A percentile compares a stretch with the other conserved stretches of the same genome.
phyloP scores from a whole-genome alignment of 345 rosid genomes.

The Eucalyptus sideroxylon region DNA sequence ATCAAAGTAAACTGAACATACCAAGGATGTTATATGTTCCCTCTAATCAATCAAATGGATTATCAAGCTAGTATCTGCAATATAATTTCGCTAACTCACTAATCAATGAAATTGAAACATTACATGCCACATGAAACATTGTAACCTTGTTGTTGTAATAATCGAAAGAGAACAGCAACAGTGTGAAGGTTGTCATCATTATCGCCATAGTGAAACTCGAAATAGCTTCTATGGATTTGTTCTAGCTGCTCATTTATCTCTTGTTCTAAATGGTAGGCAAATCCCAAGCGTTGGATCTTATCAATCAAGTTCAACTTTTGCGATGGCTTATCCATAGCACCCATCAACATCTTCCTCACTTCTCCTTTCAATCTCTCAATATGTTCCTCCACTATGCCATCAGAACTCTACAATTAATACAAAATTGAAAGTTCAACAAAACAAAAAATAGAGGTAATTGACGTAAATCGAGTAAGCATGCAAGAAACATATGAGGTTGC shows the following conservation, averaged over 20 bases:
- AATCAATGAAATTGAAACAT: not conserved
- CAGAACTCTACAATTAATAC: not conserved
- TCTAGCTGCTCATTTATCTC: constrained; percentile 1
- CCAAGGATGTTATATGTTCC: not conserved
- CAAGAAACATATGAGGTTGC: not conserved
- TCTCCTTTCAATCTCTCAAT: not conserved
- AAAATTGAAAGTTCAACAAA: not conserved
- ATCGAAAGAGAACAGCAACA: constrained; percentile 2
- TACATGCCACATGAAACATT: not conserved
- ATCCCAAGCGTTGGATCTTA: constrained; percentile 9
- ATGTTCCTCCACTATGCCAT: not conserved
- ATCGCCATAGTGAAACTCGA: not conserved
- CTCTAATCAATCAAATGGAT: too few relatives aligned
- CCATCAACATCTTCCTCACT: constrained; percentile 4
- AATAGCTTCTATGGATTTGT: not conserved
- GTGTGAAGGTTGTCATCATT: not conserved
- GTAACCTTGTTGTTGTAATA: constrained; percentile 12
- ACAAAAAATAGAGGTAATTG: too few relatives aligned
- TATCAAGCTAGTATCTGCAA: not conserved
- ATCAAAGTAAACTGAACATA: not conserved
- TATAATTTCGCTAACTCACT: not conserved
- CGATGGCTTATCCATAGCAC: not conserved
- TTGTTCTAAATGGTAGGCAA: constrained; percentile 3
- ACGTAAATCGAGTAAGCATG: not conserved
- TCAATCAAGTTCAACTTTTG: constrained; percentile 7